Evolutionary conservation across 2,329 filamentous ascomycete genomes (phyloP).

Genomic region (Zalaria sp.): DNA sequence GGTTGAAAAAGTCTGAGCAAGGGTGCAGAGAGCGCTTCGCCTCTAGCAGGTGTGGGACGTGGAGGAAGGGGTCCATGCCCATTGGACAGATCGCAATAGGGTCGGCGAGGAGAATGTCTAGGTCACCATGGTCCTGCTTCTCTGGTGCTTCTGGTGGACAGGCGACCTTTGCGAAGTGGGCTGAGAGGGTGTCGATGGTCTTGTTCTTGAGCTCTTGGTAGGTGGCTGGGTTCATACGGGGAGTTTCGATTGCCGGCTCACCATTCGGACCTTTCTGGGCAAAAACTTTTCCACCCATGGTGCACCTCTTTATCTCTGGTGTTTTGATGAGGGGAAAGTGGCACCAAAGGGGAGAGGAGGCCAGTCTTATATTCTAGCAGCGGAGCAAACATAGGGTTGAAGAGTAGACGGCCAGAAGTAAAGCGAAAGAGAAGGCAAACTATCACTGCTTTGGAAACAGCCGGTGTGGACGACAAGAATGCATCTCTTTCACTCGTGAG

Average conservation of each 20-base stretch:
- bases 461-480: too few relatives aligned
- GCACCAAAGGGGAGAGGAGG: too few relatives aligned
- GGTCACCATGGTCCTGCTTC: conserved; percentile 56
- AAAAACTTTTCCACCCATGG: conserved; percentile 57
- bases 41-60: background rate
- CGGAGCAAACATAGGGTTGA: too few relatives aligned
- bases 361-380: too few relatives aligned
- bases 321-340: too few relatives aligned
- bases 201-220: conserved; percentile 40
- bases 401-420: too few relatives aligned
- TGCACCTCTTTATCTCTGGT: background rate
- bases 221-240: conserved; percentile 47
- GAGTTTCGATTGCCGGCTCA: conserved; percentile 37
- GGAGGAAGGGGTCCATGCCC: conserved; percentile 7
- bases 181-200: conserved; percentile 31
- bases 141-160: conserved; percentile 54
- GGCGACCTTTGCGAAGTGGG: conserved; percentile 34
- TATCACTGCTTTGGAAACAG: too few relatives aligned
- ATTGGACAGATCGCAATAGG: conserved; percentile 4
- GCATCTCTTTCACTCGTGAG: too few relatives aligned
- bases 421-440: too few relatives aligned
- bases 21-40: background rate
- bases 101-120: conserved; percentile 51
- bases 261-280: conserved; percentile 24
- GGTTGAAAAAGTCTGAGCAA: conserved; percentile 9